Evolutionary conservation across 345 rosid genomes (phyloP).

Genomic region (Aquilaria malaccensis): DNA sequence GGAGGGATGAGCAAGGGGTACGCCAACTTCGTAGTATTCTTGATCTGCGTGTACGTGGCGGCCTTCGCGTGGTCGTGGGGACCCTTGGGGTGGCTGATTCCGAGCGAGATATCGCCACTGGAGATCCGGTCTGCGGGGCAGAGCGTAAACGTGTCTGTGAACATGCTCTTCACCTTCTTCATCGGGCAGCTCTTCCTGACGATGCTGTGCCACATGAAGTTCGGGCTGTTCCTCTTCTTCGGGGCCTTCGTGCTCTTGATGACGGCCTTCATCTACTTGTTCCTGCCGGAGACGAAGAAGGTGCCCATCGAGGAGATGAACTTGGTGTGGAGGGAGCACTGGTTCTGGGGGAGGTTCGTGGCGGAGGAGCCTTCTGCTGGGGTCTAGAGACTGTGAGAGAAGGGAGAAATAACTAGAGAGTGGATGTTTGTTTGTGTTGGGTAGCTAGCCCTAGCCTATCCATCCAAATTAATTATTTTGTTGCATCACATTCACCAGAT

Average conservation of each 20-base stretch:
- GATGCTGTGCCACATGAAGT: slow-evolving; percentile 50
- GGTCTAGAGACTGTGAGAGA: background rate
- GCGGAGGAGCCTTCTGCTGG: slow-evolving; percentile 24
- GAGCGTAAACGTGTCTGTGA: slow-evolving; percentile 39
- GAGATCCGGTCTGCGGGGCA: slow-evolving; percentile 48
- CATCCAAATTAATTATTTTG: too few relatives aligned
- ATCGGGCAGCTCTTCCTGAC: slow-evolving; percentile 43
- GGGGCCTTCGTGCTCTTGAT: slow-evolving; percentile 28
- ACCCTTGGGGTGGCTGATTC: slow-evolving; percentile 53
- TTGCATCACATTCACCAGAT: too few relatives aligned
- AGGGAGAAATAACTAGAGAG: background rate
- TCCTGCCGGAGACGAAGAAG: slow-evolving; percentile 42
- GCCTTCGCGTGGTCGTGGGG: slow-evolving; percentile 70
- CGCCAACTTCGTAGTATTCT: slow-evolving; percentile 22
- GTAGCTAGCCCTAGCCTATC: too few relatives aligned
- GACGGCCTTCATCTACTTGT: slow-evolving; percentile 33
- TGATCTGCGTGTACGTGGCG: slow-evolving; percentile 37
- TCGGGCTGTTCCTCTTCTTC: slow-evolving; percentile 50
- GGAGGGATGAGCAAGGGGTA: slow-evolving; percentile 15
- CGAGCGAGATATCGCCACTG: slow-evolving; percentile 41
- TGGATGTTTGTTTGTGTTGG: too few relatives aligned
- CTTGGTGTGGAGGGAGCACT: slow-evolving; percentile 38
- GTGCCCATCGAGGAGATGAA: slow-evolving; percentile 48
- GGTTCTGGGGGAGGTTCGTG: slow-evolving; percentile 41
- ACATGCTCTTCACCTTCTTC: slow-evolving; percentile 51